Evolutionary conservation across 768 basidiomycete species (phyloP), one percentile per base, ranked within the genome.

Genomic region (Lenzites betulinus): DNA sequence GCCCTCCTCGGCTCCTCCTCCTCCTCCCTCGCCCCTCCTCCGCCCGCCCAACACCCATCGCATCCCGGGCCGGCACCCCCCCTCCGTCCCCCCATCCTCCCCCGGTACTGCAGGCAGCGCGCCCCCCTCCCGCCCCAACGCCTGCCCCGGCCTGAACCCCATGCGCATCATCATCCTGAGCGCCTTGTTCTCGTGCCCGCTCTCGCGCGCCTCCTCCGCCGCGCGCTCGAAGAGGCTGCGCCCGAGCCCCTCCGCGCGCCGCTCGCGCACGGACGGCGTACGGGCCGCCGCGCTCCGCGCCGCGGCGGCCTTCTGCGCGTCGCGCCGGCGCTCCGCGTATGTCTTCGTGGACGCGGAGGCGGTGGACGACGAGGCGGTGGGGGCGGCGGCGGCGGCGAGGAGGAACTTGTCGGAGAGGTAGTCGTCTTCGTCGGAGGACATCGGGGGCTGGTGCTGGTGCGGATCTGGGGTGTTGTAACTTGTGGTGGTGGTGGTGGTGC

Each of bases 151-250:
- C 75, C 88, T 89, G 77, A 92, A 95, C 1, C 93, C 93, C 93
- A 94, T 94, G 76, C 90, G 93, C 82, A 90, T 85, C 93, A 95
- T 95, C 78, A 95, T 93, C 16, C 83, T 81, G 54, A 94, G 76
- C 8, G 92, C 93, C 71, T 93, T 94, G 77, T 83, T 93, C 43
- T 81, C 79, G 53, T 77, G 73, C 42, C 77, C 75, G 22, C 78
- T 68, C 7, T 83, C 85, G 46, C 71, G 66, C 20, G 75, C 77
- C 60, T 80, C 80, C 62, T 91, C 88, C 70, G 82, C 79, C 23
- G 88, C 89, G 43, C 84, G 80, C 67, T 91, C 88, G 66, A 95
- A 93, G 22, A 94, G 83, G 74, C 88, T 92, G 74, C 81, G 92
- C 71, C 78, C 81, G 63, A 93, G 81, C 22, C 89, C 92, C 66